phyloP scores from a whole-genome alignment of 2,329 filamentous ascomycete genomes.

The Calonectria pseudoreteaudii region DNA sequence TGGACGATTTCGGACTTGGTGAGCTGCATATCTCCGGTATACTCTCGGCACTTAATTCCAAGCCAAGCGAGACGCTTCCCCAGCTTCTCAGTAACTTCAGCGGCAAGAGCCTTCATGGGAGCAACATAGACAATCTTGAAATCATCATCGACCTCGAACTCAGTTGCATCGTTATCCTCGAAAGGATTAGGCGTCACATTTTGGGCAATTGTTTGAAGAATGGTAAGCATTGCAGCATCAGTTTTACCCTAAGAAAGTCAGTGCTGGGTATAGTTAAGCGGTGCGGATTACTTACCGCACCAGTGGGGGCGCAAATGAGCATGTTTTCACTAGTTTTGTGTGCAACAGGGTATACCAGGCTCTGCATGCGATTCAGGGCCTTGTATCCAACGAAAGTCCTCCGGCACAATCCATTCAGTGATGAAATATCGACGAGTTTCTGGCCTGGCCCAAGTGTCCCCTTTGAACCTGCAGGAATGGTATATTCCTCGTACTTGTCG shows the following conservation, averaged over 20 bases:
- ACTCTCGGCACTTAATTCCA: slow-evolving; percentile 89
- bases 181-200: slow-evolving; percentile 84
- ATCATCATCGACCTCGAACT: slow-evolving; percentile 89
- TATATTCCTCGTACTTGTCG: slow-evolving; percentile 89
- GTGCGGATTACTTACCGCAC: slow-evolving; percentile 71
- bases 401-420: slow-evolving; percentile 89
- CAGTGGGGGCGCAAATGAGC: slow-evolving; percentile 97
- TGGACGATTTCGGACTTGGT: slow-evolving; percentile 96
- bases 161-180: slow-evolving; percentile 77
- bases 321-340: slow-evolving; percentile 98
- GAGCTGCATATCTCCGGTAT: slow-evolving; percentile 98
- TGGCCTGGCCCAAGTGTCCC: slow-evolving; percentile 79
- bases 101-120: slow-evolving; percentile 97
- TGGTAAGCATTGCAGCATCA: slow-evolving; percentile 96
- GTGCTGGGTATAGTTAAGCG: background rate
- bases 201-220: slow-evolving; percentile 89
- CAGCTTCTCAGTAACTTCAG: slow-evolving; percentile 95
- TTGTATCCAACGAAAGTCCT: slow-evolving; percentile 97
- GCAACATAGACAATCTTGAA: slow-evolving; percentile 99
- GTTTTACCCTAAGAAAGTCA: slow-evolving; percentile 79
- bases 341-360: slow-evolving; percentile 92
- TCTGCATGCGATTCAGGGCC: slow-evolving; percentile 96
- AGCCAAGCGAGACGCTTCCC: slow-evolving; percentile 94
- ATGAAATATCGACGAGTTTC: slow-evolving; percentile 81
- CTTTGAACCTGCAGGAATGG: slow-evolving; percentile 84